Evolutionary conservation across 2,329 filamentous ascomycete genomes (phyloP), one percentile per base, ranked within the genome.

Genomic region (Monilinia fructigena): DNA sequence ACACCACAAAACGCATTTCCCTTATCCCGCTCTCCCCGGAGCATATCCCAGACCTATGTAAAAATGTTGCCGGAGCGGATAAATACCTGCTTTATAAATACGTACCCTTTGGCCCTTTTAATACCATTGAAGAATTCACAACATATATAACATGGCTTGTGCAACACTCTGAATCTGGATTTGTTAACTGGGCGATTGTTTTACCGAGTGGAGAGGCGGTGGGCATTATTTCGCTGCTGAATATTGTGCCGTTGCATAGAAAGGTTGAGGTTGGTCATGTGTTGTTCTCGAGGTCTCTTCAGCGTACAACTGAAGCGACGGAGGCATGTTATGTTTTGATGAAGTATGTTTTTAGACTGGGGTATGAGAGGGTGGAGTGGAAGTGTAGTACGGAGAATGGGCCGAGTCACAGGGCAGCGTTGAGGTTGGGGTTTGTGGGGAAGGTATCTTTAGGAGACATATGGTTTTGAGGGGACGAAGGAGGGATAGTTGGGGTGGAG

Each of bases 391-490:
- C 79, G 20, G 76, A 86, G 14, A 89, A 89, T 72, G 77, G 71
- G 47, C 78, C 81, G 0, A 87, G 84, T 55, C 76, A 80, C 18
- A 76, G 80, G 4, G 86, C 87, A 0, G 87, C 87, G 0, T 66
- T 76, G 70, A 77, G 87, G 2, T 74, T 88, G 11, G 87, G 87
- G 0, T 89, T 89, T 70, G 74, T 74, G 0, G 85, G 70, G 87
- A 90, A 74, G 87, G 87, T 0, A 71, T 81, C 0, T 88, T 89
- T 68, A 79, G 86, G 63, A 84, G 86, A 68, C 86, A 89, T 72
- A 81, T 87, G 81, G 79, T 89, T 40, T 71, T 83, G 10, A 86
- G 84, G 70, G 86, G 85, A 0, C 76, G 80, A 28, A 81, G 77
- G 63, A 77, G 87, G 54, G 86, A 89, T 72, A 86, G 86, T 0